Percentiles rank a stretch among this genome's conserved stretches.
These are phyloP conservation scores for Lathyrus oleraceus DNA, from an alignment of 306 rosid genomes.

Conservation along the genomic window DNA sequence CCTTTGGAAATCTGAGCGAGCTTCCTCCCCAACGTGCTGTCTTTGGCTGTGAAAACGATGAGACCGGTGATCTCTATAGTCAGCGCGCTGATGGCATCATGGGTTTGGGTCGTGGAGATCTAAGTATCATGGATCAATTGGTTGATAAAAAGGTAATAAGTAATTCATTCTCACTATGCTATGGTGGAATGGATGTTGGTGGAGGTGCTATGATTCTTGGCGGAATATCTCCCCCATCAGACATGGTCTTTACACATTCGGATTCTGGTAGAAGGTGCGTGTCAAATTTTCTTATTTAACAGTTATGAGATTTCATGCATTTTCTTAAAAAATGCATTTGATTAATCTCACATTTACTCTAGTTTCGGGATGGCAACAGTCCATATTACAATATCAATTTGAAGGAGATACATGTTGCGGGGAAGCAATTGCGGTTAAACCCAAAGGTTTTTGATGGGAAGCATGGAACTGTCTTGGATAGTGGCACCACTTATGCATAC, in stretches of 20 bases:
- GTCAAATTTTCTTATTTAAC: conserved; percentile 31
- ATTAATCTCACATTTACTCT: conserved; percentile 96
- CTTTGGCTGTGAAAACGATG: conserved; percentile 89
- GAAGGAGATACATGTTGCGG: conserved; percentile 93
- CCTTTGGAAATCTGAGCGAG: conserved; percentile 78
- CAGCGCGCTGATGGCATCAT: conserved; percentile 97
- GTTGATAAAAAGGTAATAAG: conserved; percentile 73
- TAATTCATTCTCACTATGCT: conserved; percentile 92
- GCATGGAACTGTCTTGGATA: conserved; percentile 88
- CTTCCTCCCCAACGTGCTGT: conserved; percentile 76
- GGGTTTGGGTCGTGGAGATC: conserved; percentile 93
- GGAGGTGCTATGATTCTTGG: conserved; percentile 99
- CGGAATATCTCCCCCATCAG: conserved; percentile 70
- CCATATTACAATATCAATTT: conserved; percentile 92
- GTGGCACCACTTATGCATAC: conserved; percentile 97
- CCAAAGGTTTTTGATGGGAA: conserved; percentile 75
- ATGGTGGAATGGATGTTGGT: conserved; percentile 97
- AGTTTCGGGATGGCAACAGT: conserved; percentile 99
- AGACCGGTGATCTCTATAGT: conserved; percentile 86
- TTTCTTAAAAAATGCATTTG: conserved; percentile 61
- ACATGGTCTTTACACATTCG: conserved; percentile 72
- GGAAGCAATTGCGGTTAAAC: conserved; percentile 64
- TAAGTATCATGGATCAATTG: conserved; percentile 86
- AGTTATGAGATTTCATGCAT: conserved; percentile 47
- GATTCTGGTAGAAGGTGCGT: conserved; percentile 84